Percentiles rank a stretch among this genome's conserved stretches.
Evolutionary conservation across 2,329 filamentous ascomycete genomes (phyloP).

Genomic region (Madurella fahalii): DNA sequence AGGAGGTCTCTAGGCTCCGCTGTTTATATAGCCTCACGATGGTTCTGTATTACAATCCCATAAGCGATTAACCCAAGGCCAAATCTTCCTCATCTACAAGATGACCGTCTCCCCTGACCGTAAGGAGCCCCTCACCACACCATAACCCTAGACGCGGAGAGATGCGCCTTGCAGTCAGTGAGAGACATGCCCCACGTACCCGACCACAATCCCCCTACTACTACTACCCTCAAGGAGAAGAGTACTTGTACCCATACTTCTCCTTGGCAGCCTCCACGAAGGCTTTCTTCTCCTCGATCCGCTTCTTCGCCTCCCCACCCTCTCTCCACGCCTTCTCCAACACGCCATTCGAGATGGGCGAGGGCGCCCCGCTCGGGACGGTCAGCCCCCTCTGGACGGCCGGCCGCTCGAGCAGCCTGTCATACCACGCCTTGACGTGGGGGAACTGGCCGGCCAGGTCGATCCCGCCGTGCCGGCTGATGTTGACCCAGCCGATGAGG

Average conservation of each 20-base stretch:
- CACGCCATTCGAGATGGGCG: constrained; percentile 14
- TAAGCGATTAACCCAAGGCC: too few species aligned
- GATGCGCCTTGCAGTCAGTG: too few species aligned
- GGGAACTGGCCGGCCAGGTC: constrained; percentile 61
- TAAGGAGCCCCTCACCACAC: too few species aligned
- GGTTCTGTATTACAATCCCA: too few species aligned
- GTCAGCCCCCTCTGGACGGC: constrained; percentile 61
- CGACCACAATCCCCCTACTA: too few species aligned
- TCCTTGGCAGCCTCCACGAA: constrained; percentile 40
- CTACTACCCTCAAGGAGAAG: constrained; percentile 33
- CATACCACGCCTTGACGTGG: constrained; percentile 62
- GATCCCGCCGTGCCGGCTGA: constrained; percentile 44
- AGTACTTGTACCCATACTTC: constrained; percentile 46
- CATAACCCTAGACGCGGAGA: too few species aligned
- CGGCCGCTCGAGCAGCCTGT: constrained; percentile 54
- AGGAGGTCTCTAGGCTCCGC: too few species aligned
- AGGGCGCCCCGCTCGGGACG: constrained; percentile 49
- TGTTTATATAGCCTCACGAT: too few species aligned
- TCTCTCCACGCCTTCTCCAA: constrained; percentile 36
- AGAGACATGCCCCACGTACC: too few species aligned
- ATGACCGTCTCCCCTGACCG: too few species aligned
- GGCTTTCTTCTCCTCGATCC: constrained; percentile 36
- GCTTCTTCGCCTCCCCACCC: constrained; percentile 40
- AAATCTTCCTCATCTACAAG: too few species aligned
- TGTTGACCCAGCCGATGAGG: constrained; percentile 63